Percentiles rank a stretch among this genome's conserved stretches.
These are phyloP conservation scores for Pleurotus tuoliensis DNA, from an alignment of 768 basidiomycete species.

Conservation along the genomic window DNA sequence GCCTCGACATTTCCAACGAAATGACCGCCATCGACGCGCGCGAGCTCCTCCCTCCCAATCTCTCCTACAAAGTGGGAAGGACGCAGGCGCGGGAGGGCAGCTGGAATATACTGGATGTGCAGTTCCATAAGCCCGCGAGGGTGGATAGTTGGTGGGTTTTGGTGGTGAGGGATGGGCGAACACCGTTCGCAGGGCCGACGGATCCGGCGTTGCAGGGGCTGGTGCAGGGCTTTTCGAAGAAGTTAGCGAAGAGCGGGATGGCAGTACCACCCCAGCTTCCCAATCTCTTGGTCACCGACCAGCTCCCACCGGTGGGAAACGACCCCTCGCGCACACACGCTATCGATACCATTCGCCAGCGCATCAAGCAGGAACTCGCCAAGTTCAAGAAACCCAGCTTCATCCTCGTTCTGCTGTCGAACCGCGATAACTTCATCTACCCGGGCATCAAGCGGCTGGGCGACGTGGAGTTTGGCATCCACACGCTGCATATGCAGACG, in stretches of 20 bases:
- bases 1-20: constrained; percentile 45
- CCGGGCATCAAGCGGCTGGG: constrained; percentile 78
- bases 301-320: constrained; percentile 19
- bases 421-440: constrained; percentile 71
- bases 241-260: constrained; percentile 62
- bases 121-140: constrained; percentile 54
- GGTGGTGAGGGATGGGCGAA: constrained; percentile 49
- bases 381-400: constrained; percentile 47
- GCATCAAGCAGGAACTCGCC: constrained; percentile 28
- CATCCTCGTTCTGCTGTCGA: constrained; percentile 66
- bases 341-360: constrained; percentile 35
- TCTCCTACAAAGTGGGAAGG: constrained; percentile 50
- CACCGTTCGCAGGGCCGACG: constrained; percentile 31
- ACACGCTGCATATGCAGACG: constrained; percentile 71
- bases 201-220: constrained; percentile 41
- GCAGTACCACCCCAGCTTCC: constrained; percentile 33
- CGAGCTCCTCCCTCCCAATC: constrained; percentile 52
- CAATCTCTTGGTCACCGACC: constrained; percentile 28
- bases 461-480: constrained; percentile 69
- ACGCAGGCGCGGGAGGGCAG: constrained; percentile 51
- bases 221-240: constrained; percentile 49
- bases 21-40: constrained; percentile 68
- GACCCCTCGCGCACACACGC: constrained; percentile 36
- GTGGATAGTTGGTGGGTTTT: constrained; percentile 65
- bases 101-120: constrained; percentile 76